Evolutionary conservation across 2,329 filamentous ascomycete species (phyloP), one percentile per base, ranked within the genome.

Genomic region (Tothia fuscella): DNA sequence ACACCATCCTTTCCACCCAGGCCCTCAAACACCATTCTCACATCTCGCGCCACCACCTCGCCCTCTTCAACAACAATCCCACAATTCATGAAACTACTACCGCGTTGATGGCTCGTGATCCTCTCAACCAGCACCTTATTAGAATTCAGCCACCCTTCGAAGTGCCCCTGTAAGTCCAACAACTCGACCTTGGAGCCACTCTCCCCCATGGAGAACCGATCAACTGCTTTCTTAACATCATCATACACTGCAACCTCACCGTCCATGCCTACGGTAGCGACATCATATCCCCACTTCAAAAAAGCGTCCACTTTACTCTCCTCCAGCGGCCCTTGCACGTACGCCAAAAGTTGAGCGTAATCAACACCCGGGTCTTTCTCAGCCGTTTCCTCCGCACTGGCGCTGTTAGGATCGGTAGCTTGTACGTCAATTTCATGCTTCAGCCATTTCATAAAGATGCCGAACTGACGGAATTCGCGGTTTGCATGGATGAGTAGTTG

Each of bases 371-470:
- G 77, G 50, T 91, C 83, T 49, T 82, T 82, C 46, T 89, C 86
- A 19, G 78, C 72, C 33, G 82, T 68, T 48, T 95, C 89, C 17
- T 86, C 78, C 6, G 69, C 63, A 14, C 67, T 67, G 35, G 71
- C 64, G 2, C 68, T 70, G 13, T 70, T 67, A 0, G 77, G 65
- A 50, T 82, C 63, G 55, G 80, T 76, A 5, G 76, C 75, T 34
- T 89, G 73, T 12, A 80, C 74, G 48, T 93, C 84, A 45, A 94
- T 89, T 53, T 88, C 79, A 52, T 86, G 74, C 25, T 80, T 77
- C 38, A 96, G 66, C 89, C 89, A 96, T 41, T 71, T 69, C 1
- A 84, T 88, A 55, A 95, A 96, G 4, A 76, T 71, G 2, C 66
- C 58, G 52, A 93, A 96, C 38, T 87, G 73, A 20, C 78, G 72